Evolutionary conservation across 352 stramenopile genomes (phyloP).

Genomic region (Phytophthora quininea): DNA sequence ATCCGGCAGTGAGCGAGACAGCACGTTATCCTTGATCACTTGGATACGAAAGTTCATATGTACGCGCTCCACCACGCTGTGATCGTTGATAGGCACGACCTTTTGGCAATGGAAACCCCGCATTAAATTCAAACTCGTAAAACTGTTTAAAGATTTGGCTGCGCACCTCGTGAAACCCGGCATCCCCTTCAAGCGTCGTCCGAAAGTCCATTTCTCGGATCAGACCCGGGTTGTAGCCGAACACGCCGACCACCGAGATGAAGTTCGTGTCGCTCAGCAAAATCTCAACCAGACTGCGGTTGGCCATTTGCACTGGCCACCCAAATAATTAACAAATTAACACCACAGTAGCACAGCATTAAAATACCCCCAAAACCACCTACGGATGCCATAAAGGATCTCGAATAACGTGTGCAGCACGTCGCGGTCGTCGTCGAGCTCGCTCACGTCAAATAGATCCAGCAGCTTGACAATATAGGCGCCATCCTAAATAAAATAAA

Average conservation of each 20-base stretch:
- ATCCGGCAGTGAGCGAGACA: constrained; percentile 79
- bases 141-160: too few relatives aligned
- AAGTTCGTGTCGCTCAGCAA: constrained; percentile 81
- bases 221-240: constrained; percentile 80
- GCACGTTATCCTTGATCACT: constrained; percentile 88
- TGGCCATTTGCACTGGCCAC: constrained; percentile 71
- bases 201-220: constrained; percentile 82
- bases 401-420: constrained; percentile 76
- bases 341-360: background rate
- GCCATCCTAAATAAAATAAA: constrained; percentile 45
- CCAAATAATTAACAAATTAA: too few relatives aligned
- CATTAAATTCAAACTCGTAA: constrained; percentile 2
- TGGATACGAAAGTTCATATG: constrained; percentile 90
- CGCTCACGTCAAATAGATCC: constrained; percentile 74
- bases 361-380: constrained; percentile 8
- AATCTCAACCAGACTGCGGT: constrained; percentile 68
- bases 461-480: constrained; percentile 79
- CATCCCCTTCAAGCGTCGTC: constrained; percentile 57
- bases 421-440: constrained; percentile 63
- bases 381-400: constrained; percentile 77
- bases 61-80: constrained; percentile 62
- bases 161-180: constrained; percentile 70
- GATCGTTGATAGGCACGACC: constrained; percentile 77
- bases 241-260: constrained; percentile 80
- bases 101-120: constrained; percentile 15